Evolutionary conservation across 176 grass and related monocot genomes (phyloP).

Genomic region (Aegilops speltoides): DNA sequence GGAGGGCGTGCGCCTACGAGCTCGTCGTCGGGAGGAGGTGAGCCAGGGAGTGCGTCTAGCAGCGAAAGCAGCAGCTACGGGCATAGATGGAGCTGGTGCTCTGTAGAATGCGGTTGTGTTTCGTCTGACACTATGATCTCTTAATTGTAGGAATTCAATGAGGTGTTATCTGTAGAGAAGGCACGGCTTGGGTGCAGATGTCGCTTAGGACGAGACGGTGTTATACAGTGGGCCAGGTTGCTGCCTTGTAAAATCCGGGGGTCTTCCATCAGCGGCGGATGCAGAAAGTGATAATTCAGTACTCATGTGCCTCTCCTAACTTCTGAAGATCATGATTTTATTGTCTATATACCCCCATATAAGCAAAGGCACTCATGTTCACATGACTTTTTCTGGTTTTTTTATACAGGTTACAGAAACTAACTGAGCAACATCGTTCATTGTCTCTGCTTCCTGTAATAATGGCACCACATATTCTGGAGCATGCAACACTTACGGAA

Average conservation of each 20-base stretch:
- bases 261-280: conserved; percentile 23
- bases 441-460: too few species aligned
- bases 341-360: neutral
- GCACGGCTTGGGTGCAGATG: neutral
- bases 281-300: conserved; percentile 16
- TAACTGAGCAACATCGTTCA: too few species aligned
- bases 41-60: too few species aligned
- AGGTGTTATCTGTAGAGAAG: conserved; percentile 6
- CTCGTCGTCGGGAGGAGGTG: too few species aligned
- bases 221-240: conserved; percentile 29
- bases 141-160: conserved; percentile 23
- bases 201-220: conserved; percentile 32
- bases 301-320: neutral
- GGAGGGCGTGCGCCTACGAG: too few species aligned
- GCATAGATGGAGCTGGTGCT: too few species aligned
- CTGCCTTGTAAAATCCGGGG: conserved; percentile 35
- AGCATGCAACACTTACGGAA: too few species aligned
- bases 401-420: too few species aligned
- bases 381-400: too few species aligned
- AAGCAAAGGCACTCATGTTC: neutral
- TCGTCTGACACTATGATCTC: neutral
- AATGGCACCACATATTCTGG: too few species aligned
- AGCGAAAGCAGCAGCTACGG: too few species aligned
- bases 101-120: too few species aligned
- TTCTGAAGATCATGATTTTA: neutral